These are phyloP conservation scores for Tolypocladium ophioglossoides DNA, from an alignment of 2,329 filamentous ascomycete genomes.

Conservation along the genomic window DNA sequence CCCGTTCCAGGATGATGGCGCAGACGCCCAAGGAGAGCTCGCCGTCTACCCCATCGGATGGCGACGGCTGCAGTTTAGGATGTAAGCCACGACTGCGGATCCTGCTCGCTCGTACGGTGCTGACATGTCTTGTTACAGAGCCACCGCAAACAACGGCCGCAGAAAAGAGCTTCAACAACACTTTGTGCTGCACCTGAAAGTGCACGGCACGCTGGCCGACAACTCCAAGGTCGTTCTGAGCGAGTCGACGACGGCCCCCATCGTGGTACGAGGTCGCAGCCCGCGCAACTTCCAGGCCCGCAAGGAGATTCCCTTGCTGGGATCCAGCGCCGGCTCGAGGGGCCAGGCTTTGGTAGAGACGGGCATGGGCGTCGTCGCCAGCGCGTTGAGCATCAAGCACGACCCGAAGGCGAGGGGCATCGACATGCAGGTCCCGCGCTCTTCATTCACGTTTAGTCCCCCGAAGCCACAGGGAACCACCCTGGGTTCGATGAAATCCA, in stretches of 20 bases:
- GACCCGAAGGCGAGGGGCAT: constrained; percentile 39
- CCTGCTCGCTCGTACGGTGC: background rate
- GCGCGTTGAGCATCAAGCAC: constrained; percentile 42
- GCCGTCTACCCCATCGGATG: constrained; percentile 89
- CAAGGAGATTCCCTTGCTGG: constrained; percentile 82
- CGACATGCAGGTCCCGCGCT: constrained; percentile 44
- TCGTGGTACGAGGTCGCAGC: constrained; percentile 87
- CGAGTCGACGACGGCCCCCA: constrained; percentile 78
- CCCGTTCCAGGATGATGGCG: constrained; percentile 50
- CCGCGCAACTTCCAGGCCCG: constrained; percentile 90
- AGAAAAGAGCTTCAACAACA: constrained; percentile 94
- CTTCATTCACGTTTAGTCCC: constrained; percentile 47
- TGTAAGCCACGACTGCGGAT: constrained; percentile 30
- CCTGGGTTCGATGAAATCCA: constrained; percentile 44
- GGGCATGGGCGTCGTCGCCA: constrained; percentile 48
- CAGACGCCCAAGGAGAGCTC: constrained; percentile 62
- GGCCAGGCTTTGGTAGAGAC: constrained; percentile 63
- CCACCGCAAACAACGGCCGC: constrained; percentile 91
- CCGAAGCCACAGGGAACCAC: constrained; percentile 44
- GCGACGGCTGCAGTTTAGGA: constrained; percentile 87
- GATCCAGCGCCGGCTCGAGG: constrained; percentile 64
- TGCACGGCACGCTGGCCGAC: constrained; percentile 72
- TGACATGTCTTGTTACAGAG: constrained; percentile 34
- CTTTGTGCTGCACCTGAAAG: constrained; percentile 81
- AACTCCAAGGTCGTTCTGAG: constrained; percentile 73